Base-by-base conservation (phyloP, 75 land plant species). In the Adiantum capillusveneris region DNA sequence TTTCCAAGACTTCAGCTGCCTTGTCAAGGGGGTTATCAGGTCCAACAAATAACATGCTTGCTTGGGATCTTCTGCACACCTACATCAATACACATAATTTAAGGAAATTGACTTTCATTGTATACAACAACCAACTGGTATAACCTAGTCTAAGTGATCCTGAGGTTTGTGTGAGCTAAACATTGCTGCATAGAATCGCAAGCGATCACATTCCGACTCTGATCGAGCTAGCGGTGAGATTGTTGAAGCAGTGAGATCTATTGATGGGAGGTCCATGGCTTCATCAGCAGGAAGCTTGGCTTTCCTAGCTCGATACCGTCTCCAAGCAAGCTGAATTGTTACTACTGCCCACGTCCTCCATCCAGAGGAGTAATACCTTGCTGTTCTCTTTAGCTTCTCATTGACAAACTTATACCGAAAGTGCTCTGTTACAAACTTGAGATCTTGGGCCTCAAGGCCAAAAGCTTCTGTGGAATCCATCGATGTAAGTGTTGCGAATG, bases 291-390 rank as follows among this genome's bases (percentile, higher is more conserved):
- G 11, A 6, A 78, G 43, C 11, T 43, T 60, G 27, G 28, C 22
- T 44, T 62, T 73, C 36, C 86, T 78, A 18, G 36, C 51, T 61
- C 72, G 75, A 65, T 76, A 65, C 0, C 81, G 69, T 1, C 88
- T 75, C 97, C 97, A 92, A 13, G 88, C 93, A 0, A 92, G 53
- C 54, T 92, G 97, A 24, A 92, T 75, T 45, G 81, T 92, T 5
- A 92, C 92, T 6, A 86, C 92, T 0, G 84, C 97, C 97, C 97
- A 92, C n/a, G 88, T 87, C 17, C 88, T 59, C 97, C 97, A 92
- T 24, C 82, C 82, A 1, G 88, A 81, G 0, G 97, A 92, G 65
- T 87, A 82, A 63, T 70, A 84, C 60, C 94, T 50, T 20, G 80
- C 79, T 9, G 78, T 87, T 24, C 80, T 46, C 73, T 67, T 92